These are phyloP conservation scores for Mycosphaerella sp. DNA, from an alignment of 2,329 filamentous ascomycete species.

Conservation along the genomic window DNA sequence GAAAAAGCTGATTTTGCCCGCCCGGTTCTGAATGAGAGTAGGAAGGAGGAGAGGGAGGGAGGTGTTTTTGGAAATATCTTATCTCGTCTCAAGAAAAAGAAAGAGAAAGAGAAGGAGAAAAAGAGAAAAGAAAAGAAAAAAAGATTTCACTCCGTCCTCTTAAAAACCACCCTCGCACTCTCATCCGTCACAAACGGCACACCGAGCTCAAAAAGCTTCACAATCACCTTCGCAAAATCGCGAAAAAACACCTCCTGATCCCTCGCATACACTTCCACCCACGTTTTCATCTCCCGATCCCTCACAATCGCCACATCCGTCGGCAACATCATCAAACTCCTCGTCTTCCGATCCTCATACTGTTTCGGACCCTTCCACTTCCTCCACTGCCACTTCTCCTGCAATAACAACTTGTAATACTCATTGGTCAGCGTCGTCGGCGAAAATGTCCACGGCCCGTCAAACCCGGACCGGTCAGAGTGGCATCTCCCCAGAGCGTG, in stretches of 20 bases:
- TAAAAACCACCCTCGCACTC: conserved; percentile 42
- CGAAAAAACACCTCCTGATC: conserved; percentile 89
- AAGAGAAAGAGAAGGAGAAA: too few relatives aligned
- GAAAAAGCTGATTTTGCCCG: too few relatives aligned
- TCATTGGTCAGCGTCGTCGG: conserved; percentile 91
- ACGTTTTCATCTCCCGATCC: conserved; percentile 78
- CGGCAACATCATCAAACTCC: conserved; percentile 95
- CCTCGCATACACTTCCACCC: conserved; percentile 82
- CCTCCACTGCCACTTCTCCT: conserved; percentile 88
- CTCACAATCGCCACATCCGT: conserved; percentile 81
- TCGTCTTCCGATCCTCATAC: conserved; percentile 80
- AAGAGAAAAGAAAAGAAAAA: too few relatives aligned
- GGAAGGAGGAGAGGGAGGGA: too few relatives aligned
- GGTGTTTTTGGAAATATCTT: too few relatives aligned
- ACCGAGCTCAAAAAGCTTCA: conserved; percentile 86
- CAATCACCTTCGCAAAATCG: conserved; percentile 74
- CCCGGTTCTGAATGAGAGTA: too few relatives aligned
- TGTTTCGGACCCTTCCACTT: conserved; percentile 91
- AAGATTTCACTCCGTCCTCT: conserved; percentile 38
- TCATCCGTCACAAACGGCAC: conserved; percentile 67
- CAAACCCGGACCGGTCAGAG: conserved; percentile 77
- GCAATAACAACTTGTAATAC: conserved; percentile 78
- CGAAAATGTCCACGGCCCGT: conserved; percentile 87
- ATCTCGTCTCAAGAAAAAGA: too few relatives aligned
- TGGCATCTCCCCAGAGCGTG: conserved; percentile 89